A percentile compares a stretch with the other conserved stretches of the same genome.
phyloP scores from a whole-genome alignment of 2,329 filamentous ascomycete species.

The Pseudocercospora musae region DNA sequence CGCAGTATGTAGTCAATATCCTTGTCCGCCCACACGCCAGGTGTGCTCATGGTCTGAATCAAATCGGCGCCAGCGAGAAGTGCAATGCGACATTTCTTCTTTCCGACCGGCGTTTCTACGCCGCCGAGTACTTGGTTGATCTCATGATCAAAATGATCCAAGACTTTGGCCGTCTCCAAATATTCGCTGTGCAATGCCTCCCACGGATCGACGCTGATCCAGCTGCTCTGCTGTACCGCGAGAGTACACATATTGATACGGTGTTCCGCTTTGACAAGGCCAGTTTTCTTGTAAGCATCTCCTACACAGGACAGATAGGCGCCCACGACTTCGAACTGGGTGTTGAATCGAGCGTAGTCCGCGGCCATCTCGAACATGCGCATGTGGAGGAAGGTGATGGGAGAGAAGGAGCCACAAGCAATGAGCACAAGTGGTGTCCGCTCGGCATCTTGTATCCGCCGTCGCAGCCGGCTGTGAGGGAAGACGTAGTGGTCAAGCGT shows the following conservation, averaged over 20 bases:
- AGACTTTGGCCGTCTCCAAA: slow-evolving; percentile 80
- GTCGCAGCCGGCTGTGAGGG: slow-evolving; percentile 58
- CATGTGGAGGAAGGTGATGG: slow-evolving; percentile 63
- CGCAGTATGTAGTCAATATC: slow-evolving; percentile 87
- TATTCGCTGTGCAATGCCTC: slow-evolving; percentile 84
- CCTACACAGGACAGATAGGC: slow-evolving; percentile 80
- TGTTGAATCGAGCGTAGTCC: slow-evolving; percentile 72
- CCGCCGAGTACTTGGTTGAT: slow-evolving; percentile 78
- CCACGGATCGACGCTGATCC: slow-evolving; percentile 83
- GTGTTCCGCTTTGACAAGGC: slow-evolving; percentile 69
- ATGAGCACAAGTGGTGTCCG: slow-evolving; percentile 65
- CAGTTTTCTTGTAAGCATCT: slow-evolving; percentile 75
- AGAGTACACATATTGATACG: slow-evolving; percentile 83
- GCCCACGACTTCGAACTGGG: slow-evolving; percentile 78
- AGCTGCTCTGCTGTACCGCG: slow-evolving; percentile 71
- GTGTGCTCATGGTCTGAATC: slow-evolving; percentile 52
- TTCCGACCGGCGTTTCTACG: slow-evolving; percentile 65
- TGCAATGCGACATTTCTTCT: slow-evolving; percentile 69
- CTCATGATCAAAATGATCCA: slow-evolving; percentile 88
- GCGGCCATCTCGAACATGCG: slow-evolving; percentile 87
- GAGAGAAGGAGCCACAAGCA: slow-evolving; percentile 58
- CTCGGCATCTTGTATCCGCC: slow-evolving; percentile 52
- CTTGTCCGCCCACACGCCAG: slow-evolving; percentile 71
- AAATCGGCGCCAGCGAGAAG: slow-evolving; percentile 69
- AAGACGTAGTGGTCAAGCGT: slow-evolving; percentile 56